Percentiles rank a stretch among this genome's conserved stretches.
Evolutionary conservation across 306 rosid species (phyloP).

Genomic region (Trichosanthes cucumerina): DNA sequence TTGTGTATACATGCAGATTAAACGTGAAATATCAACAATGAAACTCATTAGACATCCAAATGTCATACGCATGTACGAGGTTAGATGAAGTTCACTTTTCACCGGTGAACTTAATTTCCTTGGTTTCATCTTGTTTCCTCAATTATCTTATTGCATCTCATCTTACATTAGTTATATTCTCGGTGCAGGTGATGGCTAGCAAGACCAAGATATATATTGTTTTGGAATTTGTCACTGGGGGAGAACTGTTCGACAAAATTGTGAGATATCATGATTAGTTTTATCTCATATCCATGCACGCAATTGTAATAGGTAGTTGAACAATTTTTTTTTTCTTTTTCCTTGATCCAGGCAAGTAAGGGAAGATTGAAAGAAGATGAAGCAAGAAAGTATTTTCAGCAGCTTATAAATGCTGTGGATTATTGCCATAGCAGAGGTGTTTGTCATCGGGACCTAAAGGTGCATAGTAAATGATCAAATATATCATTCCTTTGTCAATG

Average conservation of each 20-base stretch:
- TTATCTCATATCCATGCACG: background rate
- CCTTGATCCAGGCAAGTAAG: constrained; percentile 46
- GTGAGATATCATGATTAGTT: constrained; percentile 34
- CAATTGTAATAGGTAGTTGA: background rate
- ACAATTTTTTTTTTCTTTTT: background rate
- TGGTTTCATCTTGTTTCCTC: background rate
- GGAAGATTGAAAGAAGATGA: constrained; percentile 94
- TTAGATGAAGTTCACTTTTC: constrained; percentile 21
- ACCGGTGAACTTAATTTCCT: background rate
- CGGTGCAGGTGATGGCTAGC: constrained; percentile 89
- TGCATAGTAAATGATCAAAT: constrained; percentile 11
- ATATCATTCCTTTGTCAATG: background rate
- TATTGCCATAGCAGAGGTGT: constrained; percentile 97
- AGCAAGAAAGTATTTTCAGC: constrained; percentile 90
- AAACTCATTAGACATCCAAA: constrained; percentile 87
- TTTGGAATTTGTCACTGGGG: constrained; percentile 86
- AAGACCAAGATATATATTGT: constrained; percentile 88
- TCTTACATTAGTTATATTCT: constrained; percentile 20
- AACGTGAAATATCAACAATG: constrained; percentile 95
- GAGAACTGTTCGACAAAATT: constrained; percentile 86
- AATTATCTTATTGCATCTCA: constrained; percentile 1
- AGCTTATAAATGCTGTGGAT: constrained; percentile 85
- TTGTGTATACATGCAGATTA: constrained; percentile 48
- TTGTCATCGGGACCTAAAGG: constrained; percentile 89
- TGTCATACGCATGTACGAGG: constrained; percentile 90